Percentiles rank a stretch among this genome's conserved stretches.
Conservation (phyloP, 768 basidiomycete species). For the Panus rudis region DNA sequence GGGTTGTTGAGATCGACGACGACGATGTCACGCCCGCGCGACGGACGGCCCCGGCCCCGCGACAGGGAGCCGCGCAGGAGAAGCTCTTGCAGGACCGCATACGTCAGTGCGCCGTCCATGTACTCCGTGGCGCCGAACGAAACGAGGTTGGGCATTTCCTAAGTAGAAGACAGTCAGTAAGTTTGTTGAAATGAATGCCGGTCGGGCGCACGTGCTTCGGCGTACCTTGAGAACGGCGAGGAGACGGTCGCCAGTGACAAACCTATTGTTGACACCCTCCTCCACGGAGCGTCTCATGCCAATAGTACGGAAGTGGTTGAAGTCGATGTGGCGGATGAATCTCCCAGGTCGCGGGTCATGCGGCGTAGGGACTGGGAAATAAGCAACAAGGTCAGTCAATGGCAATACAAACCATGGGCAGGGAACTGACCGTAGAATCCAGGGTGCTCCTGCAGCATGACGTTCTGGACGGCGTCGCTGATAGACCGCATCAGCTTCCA, state of each 20-base stretch:
- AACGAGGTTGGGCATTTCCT: conserved; percentile 86
- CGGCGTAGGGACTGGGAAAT: conserved; percentile 2
- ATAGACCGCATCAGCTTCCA: conserved; percentile 81
- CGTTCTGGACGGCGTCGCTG: conserved; percentile 68
- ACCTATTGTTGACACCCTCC: conserved; percentile 82
- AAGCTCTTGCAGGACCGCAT: conserved; percentile 81
- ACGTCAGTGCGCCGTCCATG: conserved; percentile 89
- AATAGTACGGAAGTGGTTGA: conserved; percentile 95
- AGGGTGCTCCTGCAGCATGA: conserved; percentile 54
- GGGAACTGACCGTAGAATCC: conserved; percentile 61
- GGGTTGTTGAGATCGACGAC: conserved; percentile 43
- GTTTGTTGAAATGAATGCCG: conserved; percentile 8
- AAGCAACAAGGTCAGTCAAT: not conserved
- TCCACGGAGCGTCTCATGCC: conserved; percentile 92
- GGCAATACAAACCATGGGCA: not conserved
- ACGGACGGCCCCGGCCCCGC: conserved; percentile 59
- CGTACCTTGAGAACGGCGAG: conserved; percentile 69
- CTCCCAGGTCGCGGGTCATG: conserved; percentile 69
- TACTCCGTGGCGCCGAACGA: conserved; percentile 97
- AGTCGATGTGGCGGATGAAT: conserved; percentile 82
- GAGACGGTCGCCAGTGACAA: conserved; percentile 87
- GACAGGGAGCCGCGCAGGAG: conserved; percentile 79
- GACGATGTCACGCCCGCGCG: conserved; percentile 52
- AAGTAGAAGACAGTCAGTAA: conserved; percentile 5
- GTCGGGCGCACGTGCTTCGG: conserved; percentile 3